Conservation (phyloP, 2,329 filamentous ascomycete genomes). For the Fusarium haematococcum region DNA sequence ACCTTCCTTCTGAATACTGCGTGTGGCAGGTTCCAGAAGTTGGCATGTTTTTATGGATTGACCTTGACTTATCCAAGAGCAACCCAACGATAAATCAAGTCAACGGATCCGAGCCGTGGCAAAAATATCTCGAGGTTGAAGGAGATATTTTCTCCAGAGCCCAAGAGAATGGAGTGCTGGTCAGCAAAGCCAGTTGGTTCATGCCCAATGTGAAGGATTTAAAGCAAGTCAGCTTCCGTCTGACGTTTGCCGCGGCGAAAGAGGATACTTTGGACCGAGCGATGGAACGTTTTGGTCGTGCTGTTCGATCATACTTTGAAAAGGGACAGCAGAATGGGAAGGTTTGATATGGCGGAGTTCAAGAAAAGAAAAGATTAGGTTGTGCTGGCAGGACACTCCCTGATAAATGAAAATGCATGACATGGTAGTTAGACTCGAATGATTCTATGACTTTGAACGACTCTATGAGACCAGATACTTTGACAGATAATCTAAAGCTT, state of each 20-base stretch:
- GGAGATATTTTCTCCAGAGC: not conserved
- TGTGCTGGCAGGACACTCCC: not conserved
- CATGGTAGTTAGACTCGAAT: not conserved
- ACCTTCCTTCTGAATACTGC: not conserved
- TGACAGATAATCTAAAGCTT: conserved; percentile 10
- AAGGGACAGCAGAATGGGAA: not conserved
- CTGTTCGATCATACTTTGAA: not conserved
- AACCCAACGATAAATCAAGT: not conserved
- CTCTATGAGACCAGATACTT: not conserved
- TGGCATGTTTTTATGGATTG: not conserved
- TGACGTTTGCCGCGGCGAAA: not conserved
- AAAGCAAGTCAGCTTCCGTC: not conserved
- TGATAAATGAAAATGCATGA: not conserved
- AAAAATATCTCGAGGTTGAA: not conserved
- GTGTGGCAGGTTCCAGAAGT: not conserved
- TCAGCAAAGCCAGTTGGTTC: not conserved
- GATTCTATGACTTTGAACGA: not conserved
- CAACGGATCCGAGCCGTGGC: not conserved
- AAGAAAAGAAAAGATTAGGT: not conserved
- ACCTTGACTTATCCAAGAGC: not conserved
- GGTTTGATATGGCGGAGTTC: not conserved
- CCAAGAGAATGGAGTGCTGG: not conserved
- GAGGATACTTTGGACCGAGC: not conserved
- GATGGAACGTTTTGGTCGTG: not conserved
- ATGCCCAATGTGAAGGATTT: not conserved